Conservation (phyloP, 73 alveolate genomes). For the Paramecium sonneborni region DNA sequence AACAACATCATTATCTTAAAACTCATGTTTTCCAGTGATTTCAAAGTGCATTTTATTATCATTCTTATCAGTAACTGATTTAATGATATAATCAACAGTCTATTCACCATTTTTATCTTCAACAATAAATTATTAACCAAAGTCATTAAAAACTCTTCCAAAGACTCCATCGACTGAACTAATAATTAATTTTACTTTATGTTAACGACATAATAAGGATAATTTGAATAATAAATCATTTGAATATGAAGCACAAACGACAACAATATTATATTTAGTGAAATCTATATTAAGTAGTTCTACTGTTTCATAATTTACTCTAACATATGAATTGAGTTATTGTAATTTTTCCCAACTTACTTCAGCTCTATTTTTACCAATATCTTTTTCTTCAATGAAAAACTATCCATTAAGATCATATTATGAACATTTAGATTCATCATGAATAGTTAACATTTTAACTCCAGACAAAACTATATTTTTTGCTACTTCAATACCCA, state of each 20-base stretch:
- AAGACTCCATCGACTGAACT: conserved; percentile 86
- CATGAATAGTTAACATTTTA: conserved; percentile 88
- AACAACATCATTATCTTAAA: conserved; percentile 91
- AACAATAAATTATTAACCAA: conserved; percentile 89
- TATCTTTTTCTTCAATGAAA: conserved; percentile 79
- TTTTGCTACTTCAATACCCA: conserved; percentile 96
- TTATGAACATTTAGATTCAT: conserved; percentile 57
- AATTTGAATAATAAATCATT: conserved; percentile 66
- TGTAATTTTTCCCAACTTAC: conserved; percentile 76
- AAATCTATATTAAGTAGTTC: conserved; percentile 74
- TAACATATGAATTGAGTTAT: conserved; percentile 90
- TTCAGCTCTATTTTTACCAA: conserved; percentile 87
- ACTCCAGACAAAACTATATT: conserved; percentile 94
- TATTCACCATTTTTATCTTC: conserved; percentile 96
- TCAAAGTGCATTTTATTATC: conserved; percentile 67
- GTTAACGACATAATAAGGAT: conserved; percentile 80
- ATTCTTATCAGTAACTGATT: conserved; percentile 70
- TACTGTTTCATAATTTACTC: conserved; percentile 67
- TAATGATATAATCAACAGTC: conserved; percentile 82
- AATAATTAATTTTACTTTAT: conserved; percentile 75
- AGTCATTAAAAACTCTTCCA: conserved; percentile 86
- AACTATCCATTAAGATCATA: conserved; percentile 84
- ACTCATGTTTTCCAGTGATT: conserved; percentile 88
- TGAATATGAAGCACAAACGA: conserved; percentile 49
- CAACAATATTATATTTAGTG: conserved; percentile 68